phyloP scores from a whole-genome alignment of 108 stramenopile species.

The Tribonema minus region DNA sequence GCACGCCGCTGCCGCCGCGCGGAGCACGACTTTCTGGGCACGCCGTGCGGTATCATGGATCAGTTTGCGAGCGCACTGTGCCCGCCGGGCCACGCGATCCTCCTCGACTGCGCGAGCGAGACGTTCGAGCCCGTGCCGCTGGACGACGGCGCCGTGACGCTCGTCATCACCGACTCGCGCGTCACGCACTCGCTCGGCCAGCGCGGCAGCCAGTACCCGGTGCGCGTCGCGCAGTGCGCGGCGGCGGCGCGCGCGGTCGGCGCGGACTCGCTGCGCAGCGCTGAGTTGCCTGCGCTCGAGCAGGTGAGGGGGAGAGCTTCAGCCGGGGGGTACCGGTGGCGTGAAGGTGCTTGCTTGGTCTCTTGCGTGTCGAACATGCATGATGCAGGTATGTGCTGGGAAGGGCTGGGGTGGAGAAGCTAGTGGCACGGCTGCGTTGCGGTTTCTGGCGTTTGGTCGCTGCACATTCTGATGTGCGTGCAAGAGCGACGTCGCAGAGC shows the following conservation, averaged over 20 bases:
- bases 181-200: constrained; percentile 79
- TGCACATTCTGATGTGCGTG: too few relatives aligned
- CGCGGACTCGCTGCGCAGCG: too few relatives aligned
- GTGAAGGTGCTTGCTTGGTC: too few relatives aligned
- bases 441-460: too few relatives aligned
- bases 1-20: constrained; percentile 63
- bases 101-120: constrained; percentile 79
- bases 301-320: too few relatives aligned
- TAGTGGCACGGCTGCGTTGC: too few relatives aligned
- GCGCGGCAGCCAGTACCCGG: constrained; percentile 79
- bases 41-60: constrained; percentile 88
- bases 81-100: constrained; percentile 59
- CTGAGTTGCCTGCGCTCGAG: too few relatives aligned
- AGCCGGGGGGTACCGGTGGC: too few relatives aligned
- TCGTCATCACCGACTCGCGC: constrained; percentile 85
- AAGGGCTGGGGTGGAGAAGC: too few relatives aligned
- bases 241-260: constrained; percentile 71
- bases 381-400: too few relatives aligned
- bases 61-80: constrained; percentile 65
- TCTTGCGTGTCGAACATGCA: too few relatives aligned
- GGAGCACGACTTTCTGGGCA: constrained; percentile 79
- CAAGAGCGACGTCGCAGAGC: too few relatives aligned
- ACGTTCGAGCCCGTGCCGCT: constrained; percentile 62
- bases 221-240: constrained; percentile 77
- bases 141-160: constrained; percentile 51